Evolutionary conservation across 2,329 filamentous ascomycete genomes (phyloP).

Genomic region (Calonectria pseudoreteaudii): DNA sequence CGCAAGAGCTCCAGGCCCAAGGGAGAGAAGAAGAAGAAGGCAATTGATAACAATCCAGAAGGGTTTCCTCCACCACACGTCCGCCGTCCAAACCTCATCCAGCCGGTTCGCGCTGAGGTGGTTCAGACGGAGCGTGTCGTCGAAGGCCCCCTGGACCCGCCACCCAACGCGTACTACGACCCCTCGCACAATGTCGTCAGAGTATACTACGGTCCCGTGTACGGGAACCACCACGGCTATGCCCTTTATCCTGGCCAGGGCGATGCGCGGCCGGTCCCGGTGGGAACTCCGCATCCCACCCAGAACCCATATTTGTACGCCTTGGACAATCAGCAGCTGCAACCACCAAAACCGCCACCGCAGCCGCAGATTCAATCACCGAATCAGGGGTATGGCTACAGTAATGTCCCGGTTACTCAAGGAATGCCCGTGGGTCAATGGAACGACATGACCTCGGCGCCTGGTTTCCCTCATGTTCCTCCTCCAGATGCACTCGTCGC

Average conservation of each 20-base stretch:
- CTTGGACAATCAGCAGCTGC: conserved; percentile 44
- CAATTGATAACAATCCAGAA: conserved; percentile 44
- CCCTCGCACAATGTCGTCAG: conserved; percentile 63
- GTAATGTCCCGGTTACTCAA: conserved; percentile 46
- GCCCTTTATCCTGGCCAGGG: conserved; percentile 59
- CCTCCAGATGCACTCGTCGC: conserved; percentile 16
- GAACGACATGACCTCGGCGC: conserved; percentile 36
- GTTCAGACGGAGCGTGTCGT: conserved; percentile 68
- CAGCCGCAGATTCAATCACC: neutral
- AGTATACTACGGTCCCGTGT: conserved; percentile 68
- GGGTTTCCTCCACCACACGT: conserved; percentile 45
- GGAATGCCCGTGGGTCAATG: conserved; percentile 41
- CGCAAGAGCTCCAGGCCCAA: conserved; percentile 24
- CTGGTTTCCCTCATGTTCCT: conserved; percentile 28
- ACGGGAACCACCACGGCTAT: conserved; percentile 61
- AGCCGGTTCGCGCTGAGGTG: conserved; percentile 61
- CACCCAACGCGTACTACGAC: conserved; percentile 71
- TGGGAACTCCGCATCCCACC: conserved; percentile 57
- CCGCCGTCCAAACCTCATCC: conserved; percentile 58
- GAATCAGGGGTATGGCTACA: conserved; percentile 33
- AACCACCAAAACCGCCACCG: conserved; percentile 6
- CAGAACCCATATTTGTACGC: conserved; percentile 58
- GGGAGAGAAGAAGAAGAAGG: conserved; percentile 33
- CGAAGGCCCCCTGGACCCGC: conserved; percentile 63
- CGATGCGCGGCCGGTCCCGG: conserved; percentile 48